These are phyloP conservation scores for Tritrichomonas foetus DNA, from an alignment of 208 protist genomes.

Conservation along the genomic window DNA sequence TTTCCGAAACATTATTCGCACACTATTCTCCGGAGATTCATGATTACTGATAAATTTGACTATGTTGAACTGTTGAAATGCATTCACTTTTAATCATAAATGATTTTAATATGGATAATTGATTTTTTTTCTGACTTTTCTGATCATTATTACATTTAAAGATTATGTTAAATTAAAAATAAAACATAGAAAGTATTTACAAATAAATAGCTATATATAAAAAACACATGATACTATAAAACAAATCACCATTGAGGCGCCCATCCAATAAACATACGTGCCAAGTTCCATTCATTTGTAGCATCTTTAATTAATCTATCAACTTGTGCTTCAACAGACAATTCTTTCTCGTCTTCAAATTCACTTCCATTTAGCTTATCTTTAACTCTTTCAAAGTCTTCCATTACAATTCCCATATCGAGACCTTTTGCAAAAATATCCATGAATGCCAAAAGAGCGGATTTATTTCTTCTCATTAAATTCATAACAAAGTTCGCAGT, in stretches of 20 bases:
- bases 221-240: not conserved
- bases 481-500: slow-evolving; percentile 42
- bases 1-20: not conserved
- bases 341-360: not conserved
- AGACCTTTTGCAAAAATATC: slow-evolving; percentile 45
- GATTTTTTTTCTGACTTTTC: no score
- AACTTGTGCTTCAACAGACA: not conserved
- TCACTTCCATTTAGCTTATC: not conserved
- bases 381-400: not conserved
- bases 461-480: slow-evolving; percentile 47
- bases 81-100: no score
- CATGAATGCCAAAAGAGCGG: slow-evolving; percentile 45
- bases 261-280: not conserved
- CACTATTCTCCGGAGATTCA: not conserved
- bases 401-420: not conserved
- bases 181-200: not conserved
- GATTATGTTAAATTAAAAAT: no score
- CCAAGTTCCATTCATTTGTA: not conserved
- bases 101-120: no score
- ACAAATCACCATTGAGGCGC: not conserved
- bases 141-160: no score
- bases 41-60: not conserved
- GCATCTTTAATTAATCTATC: not conserved
- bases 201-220: not conserved
- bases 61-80: not conserved